Evolutionary conservation across 768 basidiomycete species (phyloP), one percentile per base, ranked within the genome.

Genomic region (Paxillus rubicundulus): DNA sequence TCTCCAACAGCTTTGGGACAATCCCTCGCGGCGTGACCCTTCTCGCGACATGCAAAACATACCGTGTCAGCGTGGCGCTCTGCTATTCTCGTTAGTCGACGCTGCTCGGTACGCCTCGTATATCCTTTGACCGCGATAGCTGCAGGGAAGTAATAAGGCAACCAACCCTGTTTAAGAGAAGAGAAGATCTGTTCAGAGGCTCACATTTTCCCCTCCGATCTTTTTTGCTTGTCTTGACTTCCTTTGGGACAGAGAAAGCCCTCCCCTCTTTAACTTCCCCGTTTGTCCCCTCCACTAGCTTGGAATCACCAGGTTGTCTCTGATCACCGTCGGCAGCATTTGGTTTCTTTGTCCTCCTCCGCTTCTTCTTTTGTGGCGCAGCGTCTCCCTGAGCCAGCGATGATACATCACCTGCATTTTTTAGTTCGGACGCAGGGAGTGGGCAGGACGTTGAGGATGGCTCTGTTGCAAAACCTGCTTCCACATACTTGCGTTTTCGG

Each of bases 21-120:
- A 51, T 92, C 82, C 65, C 77, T 84, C 3, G 92, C 92, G 2
- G 86, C 75, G 63, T 98, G 94, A 0, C 94, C 94, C 55, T 77
- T 82, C 61, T 84, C 76, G 47, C 94, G 80, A 72, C 94, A 98
- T 3, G 87, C 88, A 68, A 93, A 95, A 65, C 94, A 97, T 6
- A 80, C 84, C 1, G 85, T 92, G 2, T 73, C 68, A 9, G 76
- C 71, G 12, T 76, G 59, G 39, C 82, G 80, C 43, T 86, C 81
- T 3, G 79, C 64, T 46, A 82, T 79, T 34, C 92, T 82, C 57
- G 81, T 78, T 47, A 84, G 62, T 13, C 92, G 79, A 45, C 93
- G 77, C 17, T 72, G 60, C 62, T 95, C 91, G 3, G 78, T 73
- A 21, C 69, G 68, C 50, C 47, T 58, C n/a, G 56, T 18, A 55